Evolutionary conservation across 139 green algal species (phyloP).

Genomic region (Tetradesmus lagerheimii): DNA sequence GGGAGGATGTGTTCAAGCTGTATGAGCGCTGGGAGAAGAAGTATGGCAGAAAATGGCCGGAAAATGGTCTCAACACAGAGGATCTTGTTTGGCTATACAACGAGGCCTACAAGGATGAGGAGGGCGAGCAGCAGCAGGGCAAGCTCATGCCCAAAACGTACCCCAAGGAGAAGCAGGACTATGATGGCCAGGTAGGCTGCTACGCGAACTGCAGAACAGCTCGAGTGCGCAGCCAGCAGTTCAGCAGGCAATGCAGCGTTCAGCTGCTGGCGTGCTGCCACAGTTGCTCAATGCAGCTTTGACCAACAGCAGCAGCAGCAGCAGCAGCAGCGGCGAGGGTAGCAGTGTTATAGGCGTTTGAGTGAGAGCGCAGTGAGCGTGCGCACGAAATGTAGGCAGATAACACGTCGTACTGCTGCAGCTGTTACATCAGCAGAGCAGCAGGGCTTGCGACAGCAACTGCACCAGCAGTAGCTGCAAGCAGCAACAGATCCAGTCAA

Average conservation of each 20-base stretch:
- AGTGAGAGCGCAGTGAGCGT: no score
- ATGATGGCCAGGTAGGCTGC: conserved; percentile 39
- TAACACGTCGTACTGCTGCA: no score
- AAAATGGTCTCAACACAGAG: conserved; percentile 73
- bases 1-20: conserved; percentile 66
- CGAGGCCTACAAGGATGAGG: conserved; percentile 58
- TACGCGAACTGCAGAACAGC: neutral
- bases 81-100: conserved; percentile 75
- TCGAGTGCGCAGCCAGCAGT: neutral
- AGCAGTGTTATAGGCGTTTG: neutral
- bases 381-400: no score
- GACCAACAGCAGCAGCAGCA: neutral
- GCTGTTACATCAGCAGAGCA: neutral
- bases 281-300: neutral
- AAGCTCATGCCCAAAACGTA: conserved; percentile 29
- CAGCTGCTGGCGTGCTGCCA: neutral
- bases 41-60: conserved; percentile 70
- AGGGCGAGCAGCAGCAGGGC: neutral
- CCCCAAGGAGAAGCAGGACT: conserved; percentile 57
- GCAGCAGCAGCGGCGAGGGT: conserved; percentile 3
- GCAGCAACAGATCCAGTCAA: neutral
- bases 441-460: neutral
- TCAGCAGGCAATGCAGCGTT: neutral
- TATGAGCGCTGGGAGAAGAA: conserved; percentile 70
- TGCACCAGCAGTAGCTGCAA: neutral